A percentile compares a stretch with the other conserved stretches of the same genome.
These are phyloP conservation scores for Straminergon stramineum DNA, from an alignment of 225 moss, liverwort and hornwort genomes.

Conservation along the genomic window DNA sequence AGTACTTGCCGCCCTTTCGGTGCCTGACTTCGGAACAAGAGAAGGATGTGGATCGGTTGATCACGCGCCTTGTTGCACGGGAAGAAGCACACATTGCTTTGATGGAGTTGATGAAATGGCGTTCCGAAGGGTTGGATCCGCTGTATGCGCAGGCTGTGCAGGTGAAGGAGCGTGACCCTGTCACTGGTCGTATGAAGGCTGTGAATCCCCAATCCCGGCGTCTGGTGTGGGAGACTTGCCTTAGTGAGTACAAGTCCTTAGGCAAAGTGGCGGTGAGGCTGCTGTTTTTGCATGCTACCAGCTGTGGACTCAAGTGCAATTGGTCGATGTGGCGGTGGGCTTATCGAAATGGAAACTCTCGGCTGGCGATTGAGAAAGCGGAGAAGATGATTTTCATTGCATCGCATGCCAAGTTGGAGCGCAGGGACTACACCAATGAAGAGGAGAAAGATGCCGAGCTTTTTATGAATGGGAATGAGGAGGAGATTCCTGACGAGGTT, in stretches of 20 bases:
- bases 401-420: slow-evolving; percentile 86
- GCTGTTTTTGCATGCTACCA: slow-evolving; percentile 82
- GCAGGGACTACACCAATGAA: slow-evolving; percentile 73
- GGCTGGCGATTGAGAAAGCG: slow-evolving; percentile 76
- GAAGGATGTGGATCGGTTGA: slow-evolving; percentile 81
- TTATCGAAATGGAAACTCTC: slow-evolving; percentile 74
- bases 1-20: slow-evolving; percentile 82
- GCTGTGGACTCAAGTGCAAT: slow-evolving; percentile 75
- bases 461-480: slow-evolving; percentile 71
- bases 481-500: slow-evolving; percentile 59
- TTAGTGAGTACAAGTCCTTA: slow-evolving; percentile 79
- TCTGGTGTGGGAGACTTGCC: slow-evolving; percentile 89
- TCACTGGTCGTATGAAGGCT: slow-evolving; percentile 83
- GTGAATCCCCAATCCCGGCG: slow-evolving; percentile 81
- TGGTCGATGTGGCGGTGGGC: slow-evolving; percentile 96
- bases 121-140: slow-evolving; percentile 80
- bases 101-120: slow-evolving; percentile 96
- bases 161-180: slow-evolving; percentile 64
- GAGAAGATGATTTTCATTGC: slow-evolving; percentile 98
- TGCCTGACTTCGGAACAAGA: slow-evolving; percentile 78
- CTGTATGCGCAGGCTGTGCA: slow-evolving; percentile 88
- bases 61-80: slow-evolving; percentile 71
- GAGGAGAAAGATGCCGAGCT: slow-evolving; percentile 84
- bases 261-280: slow-evolving; percentile 82
- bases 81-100: slow-evolving; percentile 90